These are phyloP conservation scores for Fusarium sp. DNA, from an alignment of 2,329 filamentous ascomycete genomes.

Conservation along the genomic window DNA sequence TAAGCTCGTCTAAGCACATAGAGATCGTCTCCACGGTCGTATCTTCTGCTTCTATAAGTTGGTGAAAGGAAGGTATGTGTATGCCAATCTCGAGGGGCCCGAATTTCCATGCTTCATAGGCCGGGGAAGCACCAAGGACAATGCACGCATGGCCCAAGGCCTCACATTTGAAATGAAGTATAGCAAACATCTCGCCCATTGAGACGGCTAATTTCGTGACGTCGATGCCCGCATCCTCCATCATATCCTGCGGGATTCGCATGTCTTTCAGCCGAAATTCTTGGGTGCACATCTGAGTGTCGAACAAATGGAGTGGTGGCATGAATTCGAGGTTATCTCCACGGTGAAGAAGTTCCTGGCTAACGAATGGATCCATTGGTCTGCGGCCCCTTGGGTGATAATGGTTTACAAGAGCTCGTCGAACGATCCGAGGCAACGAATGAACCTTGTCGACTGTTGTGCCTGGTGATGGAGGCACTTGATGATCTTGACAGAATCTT, in stretches of 20 bases:
- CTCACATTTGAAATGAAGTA: not conserved
- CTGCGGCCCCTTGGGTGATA: not conserved
- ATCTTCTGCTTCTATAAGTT: not conserved
- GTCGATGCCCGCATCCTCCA: not conserved
- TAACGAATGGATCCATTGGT: not conserved
- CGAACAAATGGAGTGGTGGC: not conserved
- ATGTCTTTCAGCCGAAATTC: not conserved
- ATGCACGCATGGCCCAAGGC: not conserved
- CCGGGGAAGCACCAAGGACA: not conserved
- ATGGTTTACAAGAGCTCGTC: not conserved
- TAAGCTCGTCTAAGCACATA: not conserved
- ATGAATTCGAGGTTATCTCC: not conserved
- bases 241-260: not conserved
- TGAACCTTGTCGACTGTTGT: not conserved
- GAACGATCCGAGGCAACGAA: not conserved
- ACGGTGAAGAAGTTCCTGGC: not conserved
- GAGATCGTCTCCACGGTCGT: not conserved
- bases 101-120: not conserved
- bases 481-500: not conserved
- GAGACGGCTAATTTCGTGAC: not conserved
- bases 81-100: not conserved
- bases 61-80: not conserved
- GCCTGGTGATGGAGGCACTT: not conserved
- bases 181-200: not conserved
- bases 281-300: not conserved